Evolutionary conservation across 2,329 filamentous ascomycete genomes (phyloP).

Genomic region (Seiridium cupressi): DNA sequence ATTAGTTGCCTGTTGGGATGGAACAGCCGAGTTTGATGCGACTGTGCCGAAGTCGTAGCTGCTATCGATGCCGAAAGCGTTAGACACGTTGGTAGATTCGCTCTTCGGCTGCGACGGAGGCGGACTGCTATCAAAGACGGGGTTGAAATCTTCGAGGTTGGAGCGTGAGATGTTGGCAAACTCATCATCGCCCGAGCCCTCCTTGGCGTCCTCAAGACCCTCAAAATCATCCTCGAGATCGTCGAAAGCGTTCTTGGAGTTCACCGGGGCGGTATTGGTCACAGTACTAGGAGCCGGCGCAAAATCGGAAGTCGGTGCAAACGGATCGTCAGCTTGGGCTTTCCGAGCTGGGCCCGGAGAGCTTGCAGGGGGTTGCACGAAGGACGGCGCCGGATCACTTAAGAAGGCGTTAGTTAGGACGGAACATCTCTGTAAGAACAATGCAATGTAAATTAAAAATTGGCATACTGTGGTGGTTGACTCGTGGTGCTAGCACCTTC

Average conservation of each 20-base stretch:
- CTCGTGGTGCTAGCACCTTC: constrained; percentile 17
- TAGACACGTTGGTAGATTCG: constrained; percentile 39
- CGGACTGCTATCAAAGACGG: constrained; percentile 73
- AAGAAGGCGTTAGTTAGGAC: constrained; percentile 19
- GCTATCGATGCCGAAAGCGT: constrained; percentile 52
- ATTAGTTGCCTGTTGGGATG: neutral
- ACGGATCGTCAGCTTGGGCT: constrained; percentile 30
- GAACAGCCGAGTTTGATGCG: constrained; percentile 32
- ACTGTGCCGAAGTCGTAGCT: constrained; percentile 58
- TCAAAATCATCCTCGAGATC: constrained; percentile 81
- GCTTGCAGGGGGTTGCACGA: constrained; percentile 28
- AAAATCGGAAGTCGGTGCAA: constrained; percentile 26
- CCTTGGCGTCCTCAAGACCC: constrained; percentile 80
- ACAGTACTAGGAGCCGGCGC: constrained; percentile 32
- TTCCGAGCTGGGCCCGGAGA: constrained; percentile 31
- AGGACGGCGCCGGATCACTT: constrained; percentile 15
- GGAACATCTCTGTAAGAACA: neutral
- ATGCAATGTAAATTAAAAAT: constrained; percentile 10
- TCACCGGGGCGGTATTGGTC: constrained; percentile 28
- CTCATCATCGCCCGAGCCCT: constrained; percentile 76
- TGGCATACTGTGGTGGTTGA: constrained; percentile 27
- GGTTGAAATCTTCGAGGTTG: constrained; percentile 75
- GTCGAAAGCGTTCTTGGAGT: constrained; percentile 60
- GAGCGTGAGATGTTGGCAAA: constrained; percentile 73
- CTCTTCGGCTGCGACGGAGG: constrained; percentile 53